Base-by-base conservation (phyloP, 257 asterid species). In the Solanum piurae region DNA sequence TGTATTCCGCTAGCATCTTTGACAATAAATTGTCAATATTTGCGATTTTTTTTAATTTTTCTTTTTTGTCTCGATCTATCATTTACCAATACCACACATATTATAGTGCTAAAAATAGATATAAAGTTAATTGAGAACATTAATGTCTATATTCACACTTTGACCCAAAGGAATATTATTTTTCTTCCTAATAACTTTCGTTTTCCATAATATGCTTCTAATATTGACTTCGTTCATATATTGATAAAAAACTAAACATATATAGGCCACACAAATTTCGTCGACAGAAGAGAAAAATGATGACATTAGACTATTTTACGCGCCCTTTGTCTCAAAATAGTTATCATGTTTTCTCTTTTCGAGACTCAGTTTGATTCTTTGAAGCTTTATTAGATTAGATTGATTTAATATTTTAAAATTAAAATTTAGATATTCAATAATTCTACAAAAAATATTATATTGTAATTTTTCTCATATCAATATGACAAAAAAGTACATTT, bases 311-410 rank as follows among this genome's bases (percentile, higher is more conserved):
- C 9, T 18, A 34, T 18, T 33, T 33, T 16, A 31, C 18, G 3
- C 4, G 16, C 1, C 4, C 4, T 10, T 25, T 7, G 8, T 64
- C 16, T 5, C 33, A 64, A 64, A n/a, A 64, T 10, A 64, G 4
- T 64, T 5, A 27, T 64, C 4, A 64, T 0, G 0, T 25, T 62
- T 62, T 62, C 0, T n/a, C 16, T n/a, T n/a, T 62, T 62, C n/a
- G 1, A n/a, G 14, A n/a, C 0, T n/a, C 7, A 1, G 0, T 4
- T 62, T 62, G 4, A 64, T n/a, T 25, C 0, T 64, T 11, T 0
- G 6, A 11, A 64, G 7, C 3, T 25, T n/a, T 64, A 25, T n/a
- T 10, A 64, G 2, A 64, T 64, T 64, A 23, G 3, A n/a, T 9
- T 23, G 5, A 62, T 64, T 62, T 62, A 10, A 62, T n/a, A 64